phyloP scores from a whole-genome alignment of 768 basidiomycete species.

The Boletus subcaerulescens region DNA sequence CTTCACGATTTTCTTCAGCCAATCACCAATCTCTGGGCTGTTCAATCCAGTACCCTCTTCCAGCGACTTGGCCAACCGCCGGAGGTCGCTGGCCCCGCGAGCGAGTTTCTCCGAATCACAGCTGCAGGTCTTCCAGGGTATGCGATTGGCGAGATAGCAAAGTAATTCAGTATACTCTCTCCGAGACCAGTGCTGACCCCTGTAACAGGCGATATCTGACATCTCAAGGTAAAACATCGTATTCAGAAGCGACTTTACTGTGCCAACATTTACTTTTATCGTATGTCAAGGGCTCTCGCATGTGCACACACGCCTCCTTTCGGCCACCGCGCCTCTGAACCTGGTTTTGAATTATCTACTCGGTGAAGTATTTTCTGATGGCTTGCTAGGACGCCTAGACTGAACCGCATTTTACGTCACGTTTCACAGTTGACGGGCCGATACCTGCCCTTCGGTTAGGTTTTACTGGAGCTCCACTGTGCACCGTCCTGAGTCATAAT shows the following conservation, averaged over 20 bases:
- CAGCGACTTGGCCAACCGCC: slow-evolving; percentile 36
- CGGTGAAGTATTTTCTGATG: slow-evolving; percentile 6
- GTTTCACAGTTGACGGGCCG: slow-evolving; percentile 20
- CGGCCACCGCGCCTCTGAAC: slow-evolving; percentile 21
- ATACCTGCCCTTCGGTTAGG: slow-evolving; percentile 26
- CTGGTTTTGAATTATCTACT: slow-evolving; percentile 26
- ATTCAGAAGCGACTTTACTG: background rate
- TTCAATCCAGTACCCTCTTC: slow-evolving; percentile 35
- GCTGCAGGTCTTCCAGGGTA: slow-evolving; percentile 47
- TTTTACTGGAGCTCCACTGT: slow-evolving; percentile 27
- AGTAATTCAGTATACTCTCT: slow-evolving; percentile 18
- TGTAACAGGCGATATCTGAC: slow-evolving; percentile 19
- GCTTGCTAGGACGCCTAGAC: background rate
- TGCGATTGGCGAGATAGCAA: slow-evolving; percentile 40
- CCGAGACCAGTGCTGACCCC: slow-evolving; percentile 1
- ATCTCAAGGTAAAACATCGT: slow-evolving; percentile 13
- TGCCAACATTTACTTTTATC: background rate
- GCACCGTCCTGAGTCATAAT: slow-evolving; percentile 27
- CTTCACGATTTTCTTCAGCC: slow-evolving; percentile 6
- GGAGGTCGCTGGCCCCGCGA: slow-evolving; percentile 39
- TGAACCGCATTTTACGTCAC: background rate
- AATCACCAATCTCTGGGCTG: slow-evolving; percentile 21
- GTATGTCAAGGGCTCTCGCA: slow-evolving; percentile 20
- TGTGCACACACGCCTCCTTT: slow-evolving; percentile 23
- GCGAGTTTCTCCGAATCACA: slow-evolving; percentile 38